Evolutionary conservation across 1,284 basidiomycete genomes (phyloP), one percentile per base, ranked within the genome.

Genomic region (Microbotryum saponariae): DNA sequence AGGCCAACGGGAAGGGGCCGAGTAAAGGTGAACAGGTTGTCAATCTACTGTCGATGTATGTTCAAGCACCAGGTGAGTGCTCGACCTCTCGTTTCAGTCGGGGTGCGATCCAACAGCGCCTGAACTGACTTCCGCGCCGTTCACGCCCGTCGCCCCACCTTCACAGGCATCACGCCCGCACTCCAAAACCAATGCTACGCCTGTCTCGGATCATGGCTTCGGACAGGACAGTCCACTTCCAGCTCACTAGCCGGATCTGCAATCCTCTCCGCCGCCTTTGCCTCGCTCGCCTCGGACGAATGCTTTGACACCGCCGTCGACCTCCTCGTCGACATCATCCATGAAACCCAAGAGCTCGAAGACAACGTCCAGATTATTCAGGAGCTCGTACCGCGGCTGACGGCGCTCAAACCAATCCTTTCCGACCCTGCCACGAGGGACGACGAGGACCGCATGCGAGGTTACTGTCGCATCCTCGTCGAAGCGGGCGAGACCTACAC

Each of bases 401-500:
- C 93, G 59, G 82, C 82, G 2, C 77, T 97, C 48, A 84, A 82
- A 61, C 80, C 84, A 1, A 79, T 82, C 63, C 78, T 97, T 52
- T 71, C 76, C n/a, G 77, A 79, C 54, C 58, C 56, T 20, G 60
- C 50, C 3, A 61, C 61, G 10, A 59, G 62, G 23, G 78, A 79
- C 52, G 74, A 73, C 55, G 77, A 79, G 59, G 96, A 98, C 65
- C 86, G 85, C 74, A 87, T 97, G 74, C 82, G 88, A 71, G 94
- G 93, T 7, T 87, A 87, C 72, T 90, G 92, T 64, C 86, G 91
- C 63, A 85, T 99, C 64, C 91, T 97, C 73, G 84, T 89, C 23
- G 92, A 98, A 77, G 93, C 94, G 0, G 96, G 96, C 59, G 94
- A 98, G 77, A 91, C 88, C 9, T 98, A 98, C 76, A 86, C 89